Percentiles rank a stretch among this genome's conserved stretches.
phyloP scores from a whole-genome alignment of 2,329 filamentous ascomycete genomes.

The Colletotrichum incanum region DNA sequence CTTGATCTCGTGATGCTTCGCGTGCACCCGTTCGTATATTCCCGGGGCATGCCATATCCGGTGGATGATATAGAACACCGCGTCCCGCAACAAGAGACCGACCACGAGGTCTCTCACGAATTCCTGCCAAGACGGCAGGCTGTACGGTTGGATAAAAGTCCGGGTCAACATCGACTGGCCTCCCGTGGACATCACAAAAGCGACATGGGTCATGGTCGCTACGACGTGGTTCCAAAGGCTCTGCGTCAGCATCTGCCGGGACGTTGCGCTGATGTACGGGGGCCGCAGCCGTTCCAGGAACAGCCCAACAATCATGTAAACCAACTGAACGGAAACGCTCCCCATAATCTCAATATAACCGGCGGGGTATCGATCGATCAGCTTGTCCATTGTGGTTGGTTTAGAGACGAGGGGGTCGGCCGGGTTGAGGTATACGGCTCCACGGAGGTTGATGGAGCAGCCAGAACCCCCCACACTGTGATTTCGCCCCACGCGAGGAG shows the following conservation, averaged over 20 bases:
- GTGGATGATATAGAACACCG: constrained; percentile 7
- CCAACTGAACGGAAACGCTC: constrained; percentile 7
- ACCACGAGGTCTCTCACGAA: neutral
- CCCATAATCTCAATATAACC: constrained; percentile 19
- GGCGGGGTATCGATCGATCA: constrained; percentile 3
- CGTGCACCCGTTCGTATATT: constrained; percentile 9
- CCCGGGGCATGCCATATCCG: constrained; percentile 10
- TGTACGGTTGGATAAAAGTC: neutral
- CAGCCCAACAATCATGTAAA: constrained; percentile 2
- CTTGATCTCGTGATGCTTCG: constrained; percentile 23
- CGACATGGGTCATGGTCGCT: constrained; percentile 4
- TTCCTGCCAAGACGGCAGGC: constrained; percentile 2
- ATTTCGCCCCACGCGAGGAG: neutral
- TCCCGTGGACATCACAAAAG: neutral
- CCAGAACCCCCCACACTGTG: neutral
- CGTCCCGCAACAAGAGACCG: constrained; percentile 12
- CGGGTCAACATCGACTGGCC: constrained; percentile 3
- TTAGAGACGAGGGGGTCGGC: neutral
- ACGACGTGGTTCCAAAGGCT: constrained; percentile 17
- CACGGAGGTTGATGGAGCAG: neutral
- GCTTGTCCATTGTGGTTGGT: neutral
- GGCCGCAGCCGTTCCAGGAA: constrained; percentile 6
- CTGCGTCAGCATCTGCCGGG: neutral
- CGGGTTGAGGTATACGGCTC: neutral
- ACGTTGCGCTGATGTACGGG: constrained; percentile 8